Evolutionary conservation across 441 rosid species (phyloP).

Genomic region (Pelargonium citronellum): DNA sequence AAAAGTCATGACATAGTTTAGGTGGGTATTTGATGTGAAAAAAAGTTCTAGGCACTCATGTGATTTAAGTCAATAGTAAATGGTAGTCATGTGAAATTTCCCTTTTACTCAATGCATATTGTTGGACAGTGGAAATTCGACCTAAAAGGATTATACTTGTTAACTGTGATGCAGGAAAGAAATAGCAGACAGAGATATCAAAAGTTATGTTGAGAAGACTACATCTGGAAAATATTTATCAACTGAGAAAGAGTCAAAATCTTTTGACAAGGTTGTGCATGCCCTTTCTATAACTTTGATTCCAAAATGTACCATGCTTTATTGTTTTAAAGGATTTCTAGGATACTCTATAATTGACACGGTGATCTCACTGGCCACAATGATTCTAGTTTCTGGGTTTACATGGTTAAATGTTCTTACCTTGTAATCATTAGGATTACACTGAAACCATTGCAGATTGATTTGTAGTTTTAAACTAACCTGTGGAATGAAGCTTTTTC

Average conservation of each 20-base stretch:
- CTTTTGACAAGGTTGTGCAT: slow-evolving; percentile 71
- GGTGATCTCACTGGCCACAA: neutral
- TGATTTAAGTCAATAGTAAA: too few species aligned
- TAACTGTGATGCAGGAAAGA: slow-evolving; percentile 47
- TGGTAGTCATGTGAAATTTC: too few species aligned
- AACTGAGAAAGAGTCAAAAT: slow-evolving; percentile 42
- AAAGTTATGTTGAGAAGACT: slow-evolving; percentile 27
- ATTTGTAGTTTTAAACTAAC: neutral
- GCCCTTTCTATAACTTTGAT: slow-evolving; percentile 18
- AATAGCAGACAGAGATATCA: slow-evolving; percentile 31
- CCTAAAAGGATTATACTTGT: slow-evolving; percentile 14
- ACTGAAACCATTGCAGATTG: neutral
- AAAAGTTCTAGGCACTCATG: too few species aligned
- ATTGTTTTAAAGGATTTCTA: neutral
- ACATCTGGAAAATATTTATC: slow-evolving; percentile 24
- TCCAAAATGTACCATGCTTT: slow-evolving; percentile 1
- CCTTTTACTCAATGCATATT: neutral
- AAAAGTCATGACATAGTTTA: too few species aligned
- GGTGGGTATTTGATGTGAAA: too few species aligned
- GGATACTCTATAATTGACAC: neutral
- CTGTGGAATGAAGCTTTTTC: slow-evolving; percentile 7
- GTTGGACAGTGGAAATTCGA: neutral
- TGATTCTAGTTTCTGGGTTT: neutral
- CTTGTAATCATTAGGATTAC: neutral
- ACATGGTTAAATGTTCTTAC: neutral